Evolutionary conservation across 371 early-diverging fungal species (phyloP), one percentile per base, ranked within the genome.

Genomic region (Mortierella sp.): DNA sequence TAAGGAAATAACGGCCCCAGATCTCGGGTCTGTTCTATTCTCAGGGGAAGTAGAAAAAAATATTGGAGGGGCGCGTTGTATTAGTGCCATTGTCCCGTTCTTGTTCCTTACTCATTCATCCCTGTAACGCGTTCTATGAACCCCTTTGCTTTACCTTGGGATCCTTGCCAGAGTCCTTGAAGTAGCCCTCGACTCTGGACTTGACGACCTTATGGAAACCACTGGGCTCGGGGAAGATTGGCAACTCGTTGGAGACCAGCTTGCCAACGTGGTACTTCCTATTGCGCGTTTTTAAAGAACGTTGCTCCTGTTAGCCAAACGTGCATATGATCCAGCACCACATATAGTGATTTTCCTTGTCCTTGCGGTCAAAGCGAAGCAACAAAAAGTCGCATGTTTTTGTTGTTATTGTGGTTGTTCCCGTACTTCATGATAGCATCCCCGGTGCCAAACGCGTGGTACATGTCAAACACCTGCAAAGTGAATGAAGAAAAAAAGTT

Each of bases 381-480:
- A 4, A 44, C 14, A 55, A 43, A 43, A 14, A 49, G 8, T 54
- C 35, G 29, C 38, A 49, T n/a, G 29, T 70, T n/a, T 60, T 54
- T 6, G 41, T 46, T 46, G 48, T 44, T 29, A 27, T 41, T 55
- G 43, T 55, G 21, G 32, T 38, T 49, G 32, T 7, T 63, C 44
- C 46, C 81, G 46, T 83, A 90, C 91, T 91, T 88, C 56, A 91
- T 83, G 73, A 84, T 78, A 43, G 80, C 32, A 76, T 83, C 87
- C 4, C 78, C 86, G 41, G 79, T 83, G 43, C 88, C 89, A 79
- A 88, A 84, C 81, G 89, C 89, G 76, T 91, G 91, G 77, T 91
- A 92, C 71, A 88, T 89, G 71, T 92, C 91, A 75, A 94, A 94
- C 75, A 93, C 89, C 88, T 89, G 78, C 78, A 41, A 51, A 55